Evolutionary conservation across 1,139 yeast species (phyloP).

Genomic region (Ogataea hybrid): DNA sequence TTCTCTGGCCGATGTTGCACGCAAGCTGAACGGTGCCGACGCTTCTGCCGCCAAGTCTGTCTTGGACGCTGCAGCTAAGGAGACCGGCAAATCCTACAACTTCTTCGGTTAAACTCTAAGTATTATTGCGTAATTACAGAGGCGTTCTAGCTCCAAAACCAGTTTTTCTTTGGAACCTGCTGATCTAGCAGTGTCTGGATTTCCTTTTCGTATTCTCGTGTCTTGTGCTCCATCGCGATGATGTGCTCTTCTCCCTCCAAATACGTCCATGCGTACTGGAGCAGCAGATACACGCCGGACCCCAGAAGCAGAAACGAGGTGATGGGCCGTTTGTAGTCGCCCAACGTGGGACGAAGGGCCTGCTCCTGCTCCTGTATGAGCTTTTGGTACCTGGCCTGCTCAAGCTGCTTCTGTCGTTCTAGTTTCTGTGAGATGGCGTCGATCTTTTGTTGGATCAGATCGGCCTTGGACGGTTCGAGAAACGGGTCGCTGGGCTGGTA

Average conservation of each 20-base stretch:
- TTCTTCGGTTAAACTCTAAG: conserved; percentile 32
- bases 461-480: conserved; percentile 27
- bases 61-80: conserved; percentile 39
- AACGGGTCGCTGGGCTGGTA: conserved; percentile 31
- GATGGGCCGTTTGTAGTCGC: conserved; percentile 30
- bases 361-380: conserved; percentile 23
- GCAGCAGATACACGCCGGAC: conserved; percentile 26
- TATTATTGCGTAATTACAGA: not conserved
- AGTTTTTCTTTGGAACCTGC: conserved; percentile 17
- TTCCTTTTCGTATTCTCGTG: conserved; percentile 21
- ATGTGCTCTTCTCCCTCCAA: conserved; percentile 28
- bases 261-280: conserved; percentile 30
- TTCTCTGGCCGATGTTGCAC: conserved; percentile 69
- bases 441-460: conserved; percentile 28
- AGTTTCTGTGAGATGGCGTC: conserved; percentile 24
- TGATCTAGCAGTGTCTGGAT: conserved; percentile 27
- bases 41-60: conserved; percentile 43
- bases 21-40: conserved; percentile 45
- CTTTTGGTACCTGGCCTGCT: conserved; percentile 21
- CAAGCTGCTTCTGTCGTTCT: conserved; percentile 21
- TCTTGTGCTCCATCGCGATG: conserved; percentile 20
- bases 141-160: conserved; percentile 11
- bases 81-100: conserved; percentile 33
- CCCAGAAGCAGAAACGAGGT: conserved; percentile 29
- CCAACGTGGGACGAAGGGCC: conserved; percentile 22